Evolutionary conservation across 805 yeast genomes (phyloP), one percentile per base, ranked within the genome.

Genomic region (Peterozyma xylosa): DNA sequence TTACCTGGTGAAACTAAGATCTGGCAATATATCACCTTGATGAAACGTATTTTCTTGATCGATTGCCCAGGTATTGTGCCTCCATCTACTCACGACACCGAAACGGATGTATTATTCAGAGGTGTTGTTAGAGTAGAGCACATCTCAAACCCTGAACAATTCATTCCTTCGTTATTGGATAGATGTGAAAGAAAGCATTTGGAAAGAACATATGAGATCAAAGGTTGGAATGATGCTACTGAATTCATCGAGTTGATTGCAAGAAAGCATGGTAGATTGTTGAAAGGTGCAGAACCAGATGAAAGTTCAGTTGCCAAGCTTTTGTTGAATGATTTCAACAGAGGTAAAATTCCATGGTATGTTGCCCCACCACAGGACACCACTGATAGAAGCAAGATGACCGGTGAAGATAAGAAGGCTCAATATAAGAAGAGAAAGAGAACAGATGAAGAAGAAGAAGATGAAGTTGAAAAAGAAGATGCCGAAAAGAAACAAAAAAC

Each of bases 31-130:
- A 90, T 91, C 56, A 90, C 99, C 3, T 72, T 91, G 55, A 91
- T 93, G 97, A 91, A 91, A 73, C 78, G 91, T 52, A 91, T 91
- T 42, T 91, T 90, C 66, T 70, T 91, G 56, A 93, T 91, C 57
- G 99, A 91, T 67, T 93, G 99, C 72, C 99, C 99, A 2, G 99
- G 99, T 67, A 91, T 91, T 59, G 99, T 91, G 16, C 99, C 99
- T 9, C 99, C 99, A 27, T 85, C 95, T 14, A 61, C 80, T 29
- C 88, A 82, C 56, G 99, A 93, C 62, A 66, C 91, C 1, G 95
- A 88, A 60, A 80, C 96, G 27, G 98, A 91, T 63, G 88, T 91
- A 56, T 64, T 91, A 52, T 86, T 91, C 67, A 80, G 96, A 64
- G 99, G 99, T 60, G 99, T 93, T 15, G 99, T 91, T 2, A 84